Percentiles rank a stretch among this genome's conserved stretches.
Evolutionary conservation across 345 rosid species (phyloP).

Genomic region (Linum tenue): DNA sequence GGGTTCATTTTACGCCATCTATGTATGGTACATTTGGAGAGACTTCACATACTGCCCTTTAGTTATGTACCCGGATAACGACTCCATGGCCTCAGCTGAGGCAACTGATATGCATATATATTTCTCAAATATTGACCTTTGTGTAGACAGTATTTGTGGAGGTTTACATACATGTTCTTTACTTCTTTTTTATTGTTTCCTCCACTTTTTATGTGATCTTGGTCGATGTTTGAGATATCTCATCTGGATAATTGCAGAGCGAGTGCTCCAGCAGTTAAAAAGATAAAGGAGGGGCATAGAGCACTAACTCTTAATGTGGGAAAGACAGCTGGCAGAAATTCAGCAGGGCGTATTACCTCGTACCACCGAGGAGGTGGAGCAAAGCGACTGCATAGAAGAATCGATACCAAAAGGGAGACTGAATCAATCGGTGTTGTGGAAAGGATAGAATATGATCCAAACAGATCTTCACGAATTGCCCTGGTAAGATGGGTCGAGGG

Average conservation of each 20-base stretch:
- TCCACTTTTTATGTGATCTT: background rate
- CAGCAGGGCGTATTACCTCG: conserved; percentile 19
- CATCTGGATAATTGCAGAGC: background rate
- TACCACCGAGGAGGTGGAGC: conserved; percentile 27
- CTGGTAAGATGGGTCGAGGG: conserved; percentile 3
- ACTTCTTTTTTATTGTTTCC: background rate
- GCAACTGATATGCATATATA: no score
- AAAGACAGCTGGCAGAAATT: conserved; percentile 19
- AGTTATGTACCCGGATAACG: no score
- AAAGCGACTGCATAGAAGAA: conserved; percentile 17
- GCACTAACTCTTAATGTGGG: conserved; percentile 11
- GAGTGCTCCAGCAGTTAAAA: background rate
- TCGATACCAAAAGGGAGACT: conserved; percentile 21
- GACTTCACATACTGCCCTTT: no score
- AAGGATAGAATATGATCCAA: conserved; percentile 23
- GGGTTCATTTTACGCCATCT: no score
- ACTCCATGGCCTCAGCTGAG: no score
- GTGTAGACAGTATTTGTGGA: no score
- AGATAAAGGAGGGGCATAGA: background rate
- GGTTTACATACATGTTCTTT: no score
- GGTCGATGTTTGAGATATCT: background rate
- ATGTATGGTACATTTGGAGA: no score
- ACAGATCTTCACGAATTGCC: conserved; percentile 5
- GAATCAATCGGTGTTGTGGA: conserved; percentile 21
- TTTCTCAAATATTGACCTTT: no score